Evolutionary conservation across 441 rosid genomes (phyloP).

Genomic region (Gossypium davidsonii): DNA sequence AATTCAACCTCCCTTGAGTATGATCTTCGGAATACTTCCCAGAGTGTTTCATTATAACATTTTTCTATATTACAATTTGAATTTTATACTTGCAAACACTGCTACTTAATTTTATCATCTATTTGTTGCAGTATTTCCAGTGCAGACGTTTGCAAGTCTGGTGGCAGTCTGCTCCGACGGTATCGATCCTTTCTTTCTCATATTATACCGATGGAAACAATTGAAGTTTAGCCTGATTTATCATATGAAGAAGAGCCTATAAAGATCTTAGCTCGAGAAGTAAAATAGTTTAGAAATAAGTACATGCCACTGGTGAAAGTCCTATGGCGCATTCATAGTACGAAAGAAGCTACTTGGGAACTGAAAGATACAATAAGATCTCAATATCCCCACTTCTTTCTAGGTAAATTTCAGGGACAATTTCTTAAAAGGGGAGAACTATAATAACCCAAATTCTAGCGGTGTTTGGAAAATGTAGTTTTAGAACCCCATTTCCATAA

Average conservation of each 20-base stretch:
- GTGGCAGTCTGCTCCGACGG: background rate
- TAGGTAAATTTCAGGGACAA: background rate
- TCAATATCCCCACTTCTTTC: background rate
- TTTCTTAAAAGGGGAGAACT: background rate
- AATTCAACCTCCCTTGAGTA: background rate
- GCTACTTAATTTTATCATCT: too few species aligned
- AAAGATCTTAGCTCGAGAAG: background rate
- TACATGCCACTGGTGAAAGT: background rate
- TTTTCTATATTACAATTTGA: background rate
- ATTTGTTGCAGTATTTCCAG: too few species aligned
- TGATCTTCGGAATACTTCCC: background rate
- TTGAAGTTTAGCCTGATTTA: background rate
- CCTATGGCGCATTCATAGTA: background rate
- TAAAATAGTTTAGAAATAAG: background rate
- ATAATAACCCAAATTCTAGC: too few species aligned
- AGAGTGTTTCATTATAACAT: background rate
- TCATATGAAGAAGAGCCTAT: background rate
- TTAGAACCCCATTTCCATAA: background rate
- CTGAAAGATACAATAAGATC: background rate
- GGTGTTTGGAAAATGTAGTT: background rate
- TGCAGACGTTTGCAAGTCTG: background rate
- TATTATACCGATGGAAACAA: background rate
- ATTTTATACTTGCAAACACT: too few species aligned
- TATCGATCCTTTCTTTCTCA: background rate
- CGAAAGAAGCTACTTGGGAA: background rate